phyloP scores from a whole-genome alignment of 2,329 filamentous ascomycete species.

The Davidsoniella australis region DNA sequence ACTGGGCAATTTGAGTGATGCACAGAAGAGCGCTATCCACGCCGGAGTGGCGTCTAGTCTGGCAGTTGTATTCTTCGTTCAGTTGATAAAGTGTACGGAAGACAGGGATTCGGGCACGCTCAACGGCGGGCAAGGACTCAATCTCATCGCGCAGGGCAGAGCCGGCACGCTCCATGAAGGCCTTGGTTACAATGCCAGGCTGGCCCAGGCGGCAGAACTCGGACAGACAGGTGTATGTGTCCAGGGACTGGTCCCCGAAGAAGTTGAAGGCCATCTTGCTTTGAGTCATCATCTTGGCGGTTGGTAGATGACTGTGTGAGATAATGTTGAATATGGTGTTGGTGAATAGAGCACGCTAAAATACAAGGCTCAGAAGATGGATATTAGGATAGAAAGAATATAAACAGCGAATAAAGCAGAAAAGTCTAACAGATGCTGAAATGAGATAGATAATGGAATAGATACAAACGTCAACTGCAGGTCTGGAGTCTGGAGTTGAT shows the following conservation, averaged over 20 bases:
- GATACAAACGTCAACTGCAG: not conserved
- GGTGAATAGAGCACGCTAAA: not conserved
- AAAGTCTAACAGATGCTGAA: not conserved
- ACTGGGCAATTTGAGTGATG: constrained; percentile 48
- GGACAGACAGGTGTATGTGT: constrained; percentile 46
- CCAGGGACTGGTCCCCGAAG: constrained; percentile 55
- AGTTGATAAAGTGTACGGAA: constrained; percentile 48
- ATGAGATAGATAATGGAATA: not conserved
- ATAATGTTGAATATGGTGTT: no score
- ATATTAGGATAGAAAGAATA: not conserved
- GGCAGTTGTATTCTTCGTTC: constrained; percentile 45
- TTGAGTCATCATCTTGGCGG: constrained; percentile 9
- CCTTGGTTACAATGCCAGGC: constrained; percentile 36
- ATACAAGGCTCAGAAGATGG: not conserved
- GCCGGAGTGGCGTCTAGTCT: constrained; percentile 39
- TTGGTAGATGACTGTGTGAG: no score
- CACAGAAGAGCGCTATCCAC: constrained; percentile 49
- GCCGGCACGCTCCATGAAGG: constrained; percentile 42
- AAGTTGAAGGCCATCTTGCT: constrained; percentile 38
- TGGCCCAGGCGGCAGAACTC: constrained; percentile 30
- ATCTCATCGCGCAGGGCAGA: constrained; percentile 43
- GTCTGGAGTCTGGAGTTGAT: not conserved
- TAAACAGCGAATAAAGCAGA: not conserved
- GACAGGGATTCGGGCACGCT: constrained; percentile 40
- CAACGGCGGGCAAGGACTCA: constrained; percentile 35